Conservation (phyloP, 345 rosid species). For the Arabidopsis thaliana region TAIR10.1 NC_003075.7:11328001-11328500, state of each 20-base stretch:
- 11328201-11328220: constrained; percentile 22
- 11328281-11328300: constrained; percentile 74
- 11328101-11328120: constrained; percentile 49
- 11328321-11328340: background rate
- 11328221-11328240: constrained; percentile 75
- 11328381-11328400: constrained; percentile 64
- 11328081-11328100: constrained; percentile 67
- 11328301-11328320: constrained; percentile 57
- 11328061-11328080: constrained; percentile 73
- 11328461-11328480: constrained; percentile 60
- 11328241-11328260: constrained; percentile 68
- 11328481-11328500: constrained; percentile 44
- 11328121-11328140: constrained; percentile 49
- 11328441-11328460: constrained; percentile 77
- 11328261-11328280: constrained; percentile 69
- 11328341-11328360: background rate
- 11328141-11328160: constrained; percentile 45
- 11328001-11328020: constrained; percentile 84
- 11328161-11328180: constrained; percentile 36
- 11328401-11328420: constrained; percentile 74
- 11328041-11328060: constrained; percentile 81
- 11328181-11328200: constrained; percentile 54
- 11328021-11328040: constrained; percentile 69
- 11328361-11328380: constrained; percentile 21
- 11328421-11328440: constrained; percentile 73